phyloP scores from a whole-genome alignment of 2,329 filamentous ascomycete species.

The Fusarium penzigii region DNA sequence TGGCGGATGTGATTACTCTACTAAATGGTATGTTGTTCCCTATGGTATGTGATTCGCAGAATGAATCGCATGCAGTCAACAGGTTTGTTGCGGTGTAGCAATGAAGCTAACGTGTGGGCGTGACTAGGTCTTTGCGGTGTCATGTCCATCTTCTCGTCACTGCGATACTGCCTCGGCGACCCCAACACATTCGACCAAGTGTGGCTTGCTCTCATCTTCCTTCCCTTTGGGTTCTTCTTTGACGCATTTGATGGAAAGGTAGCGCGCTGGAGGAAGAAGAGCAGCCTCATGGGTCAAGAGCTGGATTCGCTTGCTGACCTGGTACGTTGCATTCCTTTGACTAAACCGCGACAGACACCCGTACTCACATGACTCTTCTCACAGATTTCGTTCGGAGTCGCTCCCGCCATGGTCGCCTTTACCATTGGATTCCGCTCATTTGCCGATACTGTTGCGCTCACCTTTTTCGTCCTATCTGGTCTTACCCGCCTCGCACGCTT shows the following conservation, averaged over 20 bases:
- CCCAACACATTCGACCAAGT: conserved; percentile 66
- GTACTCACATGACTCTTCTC: too few species aligned
- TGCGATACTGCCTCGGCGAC: conserved; percentile 85
- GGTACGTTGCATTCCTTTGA: conserved; percentile 55
- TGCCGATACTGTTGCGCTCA: conserved; percentile 76
- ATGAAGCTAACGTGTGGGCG: conserved; percentile 6
- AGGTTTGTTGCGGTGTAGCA: too few species aligned
- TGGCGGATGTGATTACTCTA: conserved; percentile 83
- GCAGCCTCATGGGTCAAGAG: conserved; percentile 96
- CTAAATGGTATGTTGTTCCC: conserved; percentile 61
- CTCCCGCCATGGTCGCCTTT: conserved; percentile 85
- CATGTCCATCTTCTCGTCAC: conserved; percentile 93
- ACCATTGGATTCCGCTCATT: conserved; percentile 83
- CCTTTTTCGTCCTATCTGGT: conserved; percentile 92
- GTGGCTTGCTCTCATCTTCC: conserved; percentile 81
- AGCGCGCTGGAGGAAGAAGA: conserved; percentile 94
- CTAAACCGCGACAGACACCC: too few species aligned
- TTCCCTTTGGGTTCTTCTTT: conserved; percentile 94
- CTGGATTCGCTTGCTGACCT: conserved; percentile 93
- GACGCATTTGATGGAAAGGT: conserved; percentile 98
- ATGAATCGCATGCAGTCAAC: neutral
- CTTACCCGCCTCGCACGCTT: conserved; percentile 92
- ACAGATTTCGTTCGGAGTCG: conserved; percentile 95
- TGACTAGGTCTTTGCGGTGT: conserved; percentile 74
- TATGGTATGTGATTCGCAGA: neutral